Percentiles rank a stretch among this genome's conserved stretches.
phyloP scores from a whole-genome alignment of 2,329 filamentous ascomycete species.

The Emmonsiellopsis sp. region DNA sequence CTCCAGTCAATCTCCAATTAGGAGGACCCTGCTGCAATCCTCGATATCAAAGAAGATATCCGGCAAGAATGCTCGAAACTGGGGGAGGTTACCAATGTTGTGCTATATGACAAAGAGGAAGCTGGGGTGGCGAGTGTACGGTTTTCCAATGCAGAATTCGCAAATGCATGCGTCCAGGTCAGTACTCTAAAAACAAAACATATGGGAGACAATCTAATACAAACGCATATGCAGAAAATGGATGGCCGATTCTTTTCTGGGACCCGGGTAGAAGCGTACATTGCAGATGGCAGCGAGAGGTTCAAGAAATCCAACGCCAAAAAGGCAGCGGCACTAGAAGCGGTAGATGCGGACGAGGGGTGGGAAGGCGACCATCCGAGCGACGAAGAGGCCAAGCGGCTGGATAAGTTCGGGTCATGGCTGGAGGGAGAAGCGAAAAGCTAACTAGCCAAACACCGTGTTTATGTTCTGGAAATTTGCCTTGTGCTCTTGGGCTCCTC shows the following conservation, averaged over 20 bases:
- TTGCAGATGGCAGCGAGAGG: constrained; percentile 61
- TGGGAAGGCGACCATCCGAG: constrained; percentile 27
- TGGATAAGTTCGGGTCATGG: constrained; percentile 43
- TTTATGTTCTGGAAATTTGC: no score
- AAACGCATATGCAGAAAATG: constrained; percentile 46
- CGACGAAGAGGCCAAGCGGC: constrained; percentile 33
- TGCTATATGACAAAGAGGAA: constrained; percentile 76
- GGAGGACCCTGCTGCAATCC: constrained; percentile 69
- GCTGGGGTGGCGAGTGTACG: constrained; percentile 79
- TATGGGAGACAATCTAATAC: not conserved
- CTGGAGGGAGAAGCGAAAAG: constrained; percentile 17
- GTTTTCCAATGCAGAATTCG: constrained; percentile 63
- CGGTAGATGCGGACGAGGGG: constrained; percentile 39
- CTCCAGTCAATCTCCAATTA: constrained; percentile 12
- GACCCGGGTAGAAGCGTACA: constrained; percentile 58
- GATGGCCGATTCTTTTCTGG: constrained; percentile 71
- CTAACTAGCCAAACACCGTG: not conserved
- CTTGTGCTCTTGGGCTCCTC: no score
- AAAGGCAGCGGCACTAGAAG: constrained; percentile 33
- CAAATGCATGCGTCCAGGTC: constrained; percentile 57
- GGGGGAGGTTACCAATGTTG: constrained; percentile 81
- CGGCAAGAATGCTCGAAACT: constrained; percentile 80
- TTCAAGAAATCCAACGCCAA: constrained; percentile 57
- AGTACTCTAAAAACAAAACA: constrained; percentile 8
- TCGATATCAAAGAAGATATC: constrained; percentile 93